Evolutionary conservation across 139 green algal species (phyloP), one percentile per base, ranked within the genome.

Genomic region (Mesotaenium endlicherianum): DNA sequence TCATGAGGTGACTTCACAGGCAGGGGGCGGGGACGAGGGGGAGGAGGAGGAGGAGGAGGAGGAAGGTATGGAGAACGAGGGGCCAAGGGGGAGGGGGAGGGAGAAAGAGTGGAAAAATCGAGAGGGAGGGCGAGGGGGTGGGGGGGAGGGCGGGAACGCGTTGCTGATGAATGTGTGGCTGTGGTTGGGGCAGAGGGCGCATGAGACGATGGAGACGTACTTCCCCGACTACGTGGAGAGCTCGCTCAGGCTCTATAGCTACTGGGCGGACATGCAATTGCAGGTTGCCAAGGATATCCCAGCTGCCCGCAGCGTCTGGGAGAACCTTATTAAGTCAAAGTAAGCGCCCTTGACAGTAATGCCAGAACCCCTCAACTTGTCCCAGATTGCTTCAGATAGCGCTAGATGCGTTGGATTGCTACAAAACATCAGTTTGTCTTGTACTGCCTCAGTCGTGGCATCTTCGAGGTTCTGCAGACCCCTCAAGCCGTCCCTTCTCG

Each of bases 191-290:
- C n/a, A n/a, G n/a, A 47, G 34, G 8, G 43, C 77, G 16, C 34
- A 14, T 31, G 58, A 79, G 78, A 16, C 67, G 3, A 14, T 85
- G 59, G 20, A 45, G 11, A 17, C 60, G 36, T 79, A 80, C n/a
- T 85, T 85, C 69, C 80, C 80, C 2, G 80, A 86, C 67, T 86
- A 42, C 47, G 50, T 68, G 26, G 80, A 86, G 3, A 36, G 39
- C 2, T 50, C 69, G 55, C 26, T 86, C 8, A 38, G 34, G 17
- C 68, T 86, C 4, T 20, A 44, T 31, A n/a, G 31, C 3, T 86
- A 86, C 68, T 86, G 80, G 80, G 69, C 68, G 11, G 43, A 81
- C 30, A 4, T 81, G 8, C 68, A 86, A 71, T 16, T 70, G 38
- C 20, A 49, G 26, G 6, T 86, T 38, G 40, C 38, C 34, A 71